These are phyloP conservation scores for Xerophyta viscosa DNA, from an alignment of 106 monocot genomes.

Conservation along the genomic window DNA sequence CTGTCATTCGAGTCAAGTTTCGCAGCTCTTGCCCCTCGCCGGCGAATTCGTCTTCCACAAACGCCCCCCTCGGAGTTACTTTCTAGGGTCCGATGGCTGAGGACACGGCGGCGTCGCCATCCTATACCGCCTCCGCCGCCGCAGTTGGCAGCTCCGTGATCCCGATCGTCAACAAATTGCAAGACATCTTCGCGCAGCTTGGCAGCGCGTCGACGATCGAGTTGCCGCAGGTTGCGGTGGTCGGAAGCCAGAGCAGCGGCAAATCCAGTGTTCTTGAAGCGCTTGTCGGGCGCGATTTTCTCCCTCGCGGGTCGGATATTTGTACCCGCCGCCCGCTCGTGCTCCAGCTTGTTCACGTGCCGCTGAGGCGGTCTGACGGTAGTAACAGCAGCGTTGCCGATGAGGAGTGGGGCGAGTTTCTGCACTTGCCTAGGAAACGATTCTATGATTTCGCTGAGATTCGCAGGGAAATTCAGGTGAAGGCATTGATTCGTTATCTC, in stretches of 20 bases:
- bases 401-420: conserved; percentile 85
- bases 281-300: conserved; percentile 83
- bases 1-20: too few relatives aligned
- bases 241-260: conserved; percentile 98
- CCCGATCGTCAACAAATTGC: conserved; percentile 78
- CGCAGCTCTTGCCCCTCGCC: too few relatives aligned
- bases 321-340: conserved; percentile 86
- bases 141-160: conserved; percentile 51
- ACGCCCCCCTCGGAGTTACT: too few relatives aligned
- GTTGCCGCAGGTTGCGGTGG: conserved; percentile 88
- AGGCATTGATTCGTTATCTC: too few relatives aligned
- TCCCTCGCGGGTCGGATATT: conserved; percentile 76
- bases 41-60: too few relatives aligned
- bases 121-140: neutral
- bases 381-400: conserved; percentile 5
- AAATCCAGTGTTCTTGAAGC: conserved; percentile 98
- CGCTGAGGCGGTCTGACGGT: conserved; percentile 1
- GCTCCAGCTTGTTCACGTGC: conserved; percentile 65
- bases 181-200: conserved; percentile 85
- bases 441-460: conserved; percentile 64
- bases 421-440: conserved; percentile 45
- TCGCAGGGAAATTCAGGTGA: conserved; percentile 64
- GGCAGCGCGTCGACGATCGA: conserved; percentile 63
- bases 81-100: too few relatives aligned
- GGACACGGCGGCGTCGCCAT: conserved; percentile 4